Evolutionary conservation across 2,329 filamentous ascomycete species (phyloP).

Genomic region (Penicillium sp.): DNA sequence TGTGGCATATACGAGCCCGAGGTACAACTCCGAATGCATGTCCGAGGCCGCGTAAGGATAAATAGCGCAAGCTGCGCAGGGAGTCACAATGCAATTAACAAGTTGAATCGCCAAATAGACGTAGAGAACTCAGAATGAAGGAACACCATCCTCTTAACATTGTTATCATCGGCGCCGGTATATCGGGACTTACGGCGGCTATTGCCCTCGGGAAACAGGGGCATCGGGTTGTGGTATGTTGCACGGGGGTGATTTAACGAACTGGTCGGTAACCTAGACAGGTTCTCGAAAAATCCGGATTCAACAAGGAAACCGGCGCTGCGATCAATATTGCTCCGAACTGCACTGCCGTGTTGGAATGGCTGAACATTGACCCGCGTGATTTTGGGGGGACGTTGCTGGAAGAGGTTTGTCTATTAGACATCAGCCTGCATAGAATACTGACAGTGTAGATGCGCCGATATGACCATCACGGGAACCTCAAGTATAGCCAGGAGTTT

Average conservation of each 20-base stretch:
- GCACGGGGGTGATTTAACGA: no score
- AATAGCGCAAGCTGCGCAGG: neutral
- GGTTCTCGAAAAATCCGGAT: constrained; percentile 36
- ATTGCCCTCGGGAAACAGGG: constrained; percentile 40
- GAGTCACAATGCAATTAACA: neutral
- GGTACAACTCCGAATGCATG: neutral
- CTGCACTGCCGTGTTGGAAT: constrained; percentile 31
- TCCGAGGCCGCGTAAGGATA: neutral
- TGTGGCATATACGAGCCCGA: neutral
- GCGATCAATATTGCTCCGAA: constrained; percentile 35
- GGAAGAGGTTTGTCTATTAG: constrained; percentile 21
- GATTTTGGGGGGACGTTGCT: constrained; percentile 32
- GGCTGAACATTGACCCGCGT: constrained; percentile 29
- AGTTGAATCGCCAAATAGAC: neutral
- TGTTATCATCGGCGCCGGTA: constrained; percentile 39
- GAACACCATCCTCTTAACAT: constrained; percentile 22
- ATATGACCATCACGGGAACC: constrained; percentile 22
- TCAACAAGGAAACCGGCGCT: constrained; percentile 32
- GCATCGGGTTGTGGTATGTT: constrained; percentile 38
- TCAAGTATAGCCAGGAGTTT: constrained; percentile 27
- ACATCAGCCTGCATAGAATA: no score
- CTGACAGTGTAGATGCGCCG: constrained; percentile 25
- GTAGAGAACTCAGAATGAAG: neutral
- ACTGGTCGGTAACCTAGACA: constrained; percentile 9
- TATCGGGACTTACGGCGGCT: constrained; percentile 39